Base-by-base conservation (phyloP, 192 early-diverging fungal species). In the Pilobolus umbonatus region DNA sequence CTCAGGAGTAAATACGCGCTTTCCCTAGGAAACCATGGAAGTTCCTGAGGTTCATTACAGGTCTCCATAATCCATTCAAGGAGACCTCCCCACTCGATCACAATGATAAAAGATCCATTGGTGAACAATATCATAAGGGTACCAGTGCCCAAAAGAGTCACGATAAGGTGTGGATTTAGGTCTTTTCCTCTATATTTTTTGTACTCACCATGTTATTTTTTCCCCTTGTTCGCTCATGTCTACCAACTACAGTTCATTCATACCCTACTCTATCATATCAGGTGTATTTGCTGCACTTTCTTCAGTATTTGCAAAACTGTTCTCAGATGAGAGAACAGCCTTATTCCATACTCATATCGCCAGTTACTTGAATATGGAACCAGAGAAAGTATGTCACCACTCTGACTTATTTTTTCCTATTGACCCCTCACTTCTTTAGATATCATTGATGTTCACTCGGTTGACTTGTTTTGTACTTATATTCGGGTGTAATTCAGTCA, bases 271-370 rank as follows among this genome's bases (percentile, higher is more conserved):
- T 2, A 55, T 77, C 48, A 66, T 85, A 5, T 86, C 86, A 21
- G 92, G 92, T 4, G 61, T 78, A 2, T 84, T 88, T 67, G 92
- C 89, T 0, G 78, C 88, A 35, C 69, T 88, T 17, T 81, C 90
- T 30, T 91, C 88, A 10, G 84, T 92, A 21, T 88, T 85, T 76
- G 88, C 88, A 52, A 94, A 94, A 57, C 77, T 92, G 15, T 84
- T 81, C 19, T 77, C 84, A 14, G 79, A 82, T 60, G 60, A 70
- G 7, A 54, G 75, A 19, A 85, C 83, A 11, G 47, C 70, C 1
- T 31, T 72, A 21, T 69, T 78, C 47, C 66, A 24, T 34, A 47
- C 32, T 34, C 36, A 54, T 15, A 32, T 54, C 25, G 39, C 19
- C 5, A 17, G 39, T 15, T 17, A 42, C 14, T 17, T 42, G 4